Evolutionary conservation across 345 rosid species (phyloP).

Genomic region (Ceriops tagal): DNA sequence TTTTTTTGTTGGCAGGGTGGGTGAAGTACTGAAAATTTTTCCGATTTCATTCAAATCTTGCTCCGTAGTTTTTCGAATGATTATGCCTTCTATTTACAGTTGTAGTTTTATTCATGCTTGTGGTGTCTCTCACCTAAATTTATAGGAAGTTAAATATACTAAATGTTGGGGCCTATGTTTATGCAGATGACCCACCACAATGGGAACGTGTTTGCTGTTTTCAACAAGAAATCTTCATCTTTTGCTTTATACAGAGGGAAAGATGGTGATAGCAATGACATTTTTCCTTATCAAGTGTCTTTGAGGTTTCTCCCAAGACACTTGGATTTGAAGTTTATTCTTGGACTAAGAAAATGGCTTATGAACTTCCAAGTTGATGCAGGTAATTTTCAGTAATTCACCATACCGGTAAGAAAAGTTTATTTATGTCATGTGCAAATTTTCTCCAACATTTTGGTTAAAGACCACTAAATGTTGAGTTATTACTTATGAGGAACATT

Average conservation of each 20-base stretch:
- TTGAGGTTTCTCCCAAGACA: conserved; percentile 40
- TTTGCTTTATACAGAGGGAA: conserved; percentile 58
- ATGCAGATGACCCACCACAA: conserved; percentile 47
- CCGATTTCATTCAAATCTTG: too few relatives aligned
- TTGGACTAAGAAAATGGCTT: conserved; percentile 45
- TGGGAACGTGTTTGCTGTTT: conserved; percentile 48
- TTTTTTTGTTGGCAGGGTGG: too few relatives aligned
- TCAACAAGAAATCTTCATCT: conserved; percentile 52
- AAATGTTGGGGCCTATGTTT: neutral
- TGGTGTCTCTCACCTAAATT: too few relatives aligned
- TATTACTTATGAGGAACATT: too few relatives aligned
- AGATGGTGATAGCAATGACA: conserved; percentile 24
- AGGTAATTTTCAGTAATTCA: conserved; percentile 35
- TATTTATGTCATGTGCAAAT: neutral
- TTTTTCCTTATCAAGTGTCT: conserved; percentile 57
- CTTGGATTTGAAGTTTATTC: conserved; percentile 42
- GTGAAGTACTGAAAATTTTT: too few relatives aligned
- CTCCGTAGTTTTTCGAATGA: too few relatives aligned
- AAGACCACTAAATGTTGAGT: too few relatives aligned
- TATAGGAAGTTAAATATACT: neutral
- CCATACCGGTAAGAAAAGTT: neutral
- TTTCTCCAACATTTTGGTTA: neutral
- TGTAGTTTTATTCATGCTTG: too few relatives aligned
- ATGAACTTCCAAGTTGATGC: conserved; percentile 26
- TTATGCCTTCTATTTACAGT: too few relatives aligned